Evolutionary conservation across 1,284 basidiomycete genomes (phyloP).

Genomic region (Ceratobasidium sp.): DNA sequence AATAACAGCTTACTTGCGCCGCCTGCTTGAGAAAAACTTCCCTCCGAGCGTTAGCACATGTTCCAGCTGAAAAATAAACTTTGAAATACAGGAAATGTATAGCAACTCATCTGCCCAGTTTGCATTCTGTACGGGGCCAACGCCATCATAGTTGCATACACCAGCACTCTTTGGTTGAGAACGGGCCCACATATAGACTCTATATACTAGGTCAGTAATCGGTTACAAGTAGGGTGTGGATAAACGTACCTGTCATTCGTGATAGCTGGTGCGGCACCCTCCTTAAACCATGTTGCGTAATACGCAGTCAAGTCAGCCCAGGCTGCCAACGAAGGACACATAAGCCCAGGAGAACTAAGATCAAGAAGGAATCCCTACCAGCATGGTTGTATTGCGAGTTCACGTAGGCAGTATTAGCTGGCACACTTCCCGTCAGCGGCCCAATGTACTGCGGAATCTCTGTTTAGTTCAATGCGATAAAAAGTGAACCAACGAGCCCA

Average conservation of each 20-base stretch:
- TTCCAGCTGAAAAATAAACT: too few species aligned
- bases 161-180: slow-evolving; percentile 55
- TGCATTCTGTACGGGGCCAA: slow-evolving; percentile 12
- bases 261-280: slow-evolving; percentile 46
- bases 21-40: slow-evolving; percentile 8
- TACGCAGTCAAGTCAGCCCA: slow-evolving; percentile 32
- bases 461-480: too few species aligned
- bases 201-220: not conserved
- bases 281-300: slow-evolving; percentile 40
- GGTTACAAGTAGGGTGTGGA: not conserved
- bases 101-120: slow-evolving; percentile 27
- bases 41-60: not conserved
- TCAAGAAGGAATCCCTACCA: too few species aligned
- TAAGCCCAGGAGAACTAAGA: too few species aligned
- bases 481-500: not conserved
- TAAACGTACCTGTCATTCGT: slow-evolving; percentile 48
- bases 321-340: not conserved
- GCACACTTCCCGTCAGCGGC: slow-evolving; percentile 17
- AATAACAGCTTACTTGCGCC: slow-evolving; percentile 4
- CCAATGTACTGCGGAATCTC: slow-evolving; percentile 30
- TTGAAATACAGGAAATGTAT: slow-evolving; percentile 8
- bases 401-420: not conserved
- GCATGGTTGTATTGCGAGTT: too few species aligned
- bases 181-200: slow-evolving; percentile 55
- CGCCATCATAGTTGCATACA: not conserved